Conservation (phyloP, 1,284 basidiomycete species). For the Macrocystidia cucumis region DNA sequence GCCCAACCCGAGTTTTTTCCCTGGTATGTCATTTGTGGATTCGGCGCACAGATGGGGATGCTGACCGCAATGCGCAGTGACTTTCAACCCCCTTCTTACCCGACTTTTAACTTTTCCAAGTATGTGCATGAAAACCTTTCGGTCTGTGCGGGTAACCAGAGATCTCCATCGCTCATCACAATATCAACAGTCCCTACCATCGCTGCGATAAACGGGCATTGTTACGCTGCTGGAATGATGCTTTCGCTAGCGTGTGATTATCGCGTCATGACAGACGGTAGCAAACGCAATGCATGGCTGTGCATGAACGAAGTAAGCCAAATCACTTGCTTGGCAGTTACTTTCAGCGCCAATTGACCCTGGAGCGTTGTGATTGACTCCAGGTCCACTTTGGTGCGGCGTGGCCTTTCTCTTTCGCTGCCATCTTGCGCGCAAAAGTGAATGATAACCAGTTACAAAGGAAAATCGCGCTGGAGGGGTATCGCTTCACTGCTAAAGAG, state of each 20-base stretch:
- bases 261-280: conserved; percentile 81
- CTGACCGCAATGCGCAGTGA: conserved; percentile 26
- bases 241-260: conserved; percentile 84
- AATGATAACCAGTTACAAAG: conserved; percentile 55
- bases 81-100: conserved; percentile 44
- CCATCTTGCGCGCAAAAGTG: conserved; percentile 63
- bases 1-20: conserved; percentile 68
- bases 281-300: conserved; percentile 72
- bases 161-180: conserved; percentile 2
- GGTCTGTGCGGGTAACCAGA: neutral
- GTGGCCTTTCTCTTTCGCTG: conserved; percentile 68
- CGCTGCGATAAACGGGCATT: conserved; percentile 88
- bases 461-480: conserved; percentile 77
- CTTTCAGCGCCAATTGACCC: no score
- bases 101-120: conserved; percentile 65
- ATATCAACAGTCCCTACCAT: conserved; percentile 62
- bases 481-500: conserved; percentile 75
- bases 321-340: neutral
- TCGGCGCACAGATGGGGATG: neutral
- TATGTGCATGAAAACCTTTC: no score
- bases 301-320: conserved; percentile 85
- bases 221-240: conserved; percentile 83
- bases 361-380: neutral
- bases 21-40: conserved; percentile 36
- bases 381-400: conserved; percentile 80